phyloP scores from a whole-genome alignment of 1,284 basidiomycete species.

The Singerocomus rubriflavus region DNA sequence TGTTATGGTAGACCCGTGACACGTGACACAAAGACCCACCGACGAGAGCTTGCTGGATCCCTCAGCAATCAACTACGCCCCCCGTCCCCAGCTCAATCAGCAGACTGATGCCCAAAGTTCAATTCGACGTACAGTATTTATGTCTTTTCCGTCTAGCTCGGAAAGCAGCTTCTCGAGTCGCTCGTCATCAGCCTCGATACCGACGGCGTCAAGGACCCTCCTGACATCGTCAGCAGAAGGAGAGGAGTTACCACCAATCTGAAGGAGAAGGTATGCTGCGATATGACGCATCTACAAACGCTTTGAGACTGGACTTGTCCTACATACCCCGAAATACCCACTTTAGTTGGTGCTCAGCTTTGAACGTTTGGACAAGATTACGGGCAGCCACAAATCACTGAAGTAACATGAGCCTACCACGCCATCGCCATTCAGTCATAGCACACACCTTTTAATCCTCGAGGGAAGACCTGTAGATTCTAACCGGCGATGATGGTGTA shows the following conservation, averaged over 20 bases:
- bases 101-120: neutral
- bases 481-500: slow-evolving; percentile 54
- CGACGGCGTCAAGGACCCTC: slow-evolving; percentile 84
- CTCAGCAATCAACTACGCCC: slow-evolving; percentile 82
- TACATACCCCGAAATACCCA: slow-evolving; percentile 24
- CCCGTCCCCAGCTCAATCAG: neutral
- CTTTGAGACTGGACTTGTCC: neutral
- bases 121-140: slow-evolving; percentile 62
- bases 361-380: slow-evolving; percentile 35
- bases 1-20: slow-evolving; percentile 12
- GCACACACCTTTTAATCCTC: slow-evolving; percentile 79
- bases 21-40: slow-evolving; percentile 52
- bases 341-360: slow-evolving; percentile 41
- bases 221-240: slow-evolving; percentile 91
- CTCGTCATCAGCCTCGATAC: slow-evolving; percentile 85
- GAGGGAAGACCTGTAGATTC: slow-evolving; percentile 87
- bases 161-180: slow-evolving; percentile 85
- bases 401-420: slow-evolving; percentile 3
- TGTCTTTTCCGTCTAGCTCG: slow-evolving; percentile 91
- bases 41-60: slow-evolving; percentile 93
- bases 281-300: slow-evolving; percentile 85
- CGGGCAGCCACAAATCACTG: slow-evolving; percentile 90
- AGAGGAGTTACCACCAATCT: slow-evolving; percentile 88
- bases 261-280: slow-evolving; percentile 98
- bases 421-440: neutral